phyloP scores from a whole-genome alignment of 106 monocot species.

The Agapanthus africanus region DNA sequence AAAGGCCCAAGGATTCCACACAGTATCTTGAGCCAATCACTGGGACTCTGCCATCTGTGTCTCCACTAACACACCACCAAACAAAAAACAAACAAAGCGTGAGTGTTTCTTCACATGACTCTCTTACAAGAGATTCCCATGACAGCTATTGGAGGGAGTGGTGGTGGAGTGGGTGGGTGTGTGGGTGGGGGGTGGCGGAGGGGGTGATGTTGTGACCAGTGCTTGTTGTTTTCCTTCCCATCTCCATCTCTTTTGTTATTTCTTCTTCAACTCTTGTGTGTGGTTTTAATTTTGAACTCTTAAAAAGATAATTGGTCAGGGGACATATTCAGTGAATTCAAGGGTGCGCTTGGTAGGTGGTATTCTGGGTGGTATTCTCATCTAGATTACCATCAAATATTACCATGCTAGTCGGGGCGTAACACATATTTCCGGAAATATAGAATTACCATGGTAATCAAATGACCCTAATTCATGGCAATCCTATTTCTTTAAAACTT shows the following conservation, averaged over 20 bases:
- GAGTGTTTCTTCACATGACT: background rate
- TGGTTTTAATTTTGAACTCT: conserved; percentile 1
- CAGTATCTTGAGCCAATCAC: conserved; percentile 84
- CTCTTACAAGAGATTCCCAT: background rate
- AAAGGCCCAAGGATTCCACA: conserved; percentile 58
- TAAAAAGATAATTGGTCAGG: no score
- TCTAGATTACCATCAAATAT: no score
- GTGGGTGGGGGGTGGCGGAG: background rate
- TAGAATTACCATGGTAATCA: no score
- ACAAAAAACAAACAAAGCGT: background rate
- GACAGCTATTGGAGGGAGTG: background rate
- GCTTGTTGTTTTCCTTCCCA: conserved; percentile 3
- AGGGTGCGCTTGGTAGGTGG: no score
- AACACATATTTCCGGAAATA: no score
- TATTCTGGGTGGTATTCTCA: no score
- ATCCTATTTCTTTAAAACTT: no score
- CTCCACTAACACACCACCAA: conserved; percentile 45
- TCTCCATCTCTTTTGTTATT: background rate
- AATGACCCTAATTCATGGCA: no score
- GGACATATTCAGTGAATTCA: no score
- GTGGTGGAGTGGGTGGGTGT: background rate
- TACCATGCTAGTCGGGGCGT: no score
- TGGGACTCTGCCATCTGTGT: conserved; percentile 83
- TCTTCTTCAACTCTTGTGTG: background rate
- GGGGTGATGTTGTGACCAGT: background rate